Evolutionary conservation across 1,284 basidiomycete genomes (phyloP).

Genomic region (Neonothopanus nambi): DNA sequence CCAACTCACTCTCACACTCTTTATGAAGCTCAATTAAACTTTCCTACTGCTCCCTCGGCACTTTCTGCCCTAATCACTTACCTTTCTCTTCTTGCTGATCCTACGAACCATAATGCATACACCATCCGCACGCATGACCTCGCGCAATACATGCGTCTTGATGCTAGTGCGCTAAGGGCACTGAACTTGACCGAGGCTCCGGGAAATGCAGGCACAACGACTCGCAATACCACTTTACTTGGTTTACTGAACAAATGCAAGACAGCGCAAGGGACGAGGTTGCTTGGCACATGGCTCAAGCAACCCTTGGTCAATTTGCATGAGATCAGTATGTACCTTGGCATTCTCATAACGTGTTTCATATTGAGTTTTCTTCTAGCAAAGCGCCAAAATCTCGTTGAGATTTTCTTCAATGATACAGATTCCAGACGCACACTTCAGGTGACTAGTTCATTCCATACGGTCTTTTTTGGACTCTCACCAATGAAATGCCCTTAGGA

Average conservation of each 20-base stretch:
- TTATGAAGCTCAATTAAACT: constrained; percentile 70
- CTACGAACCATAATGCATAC: constrained; percentile 83
- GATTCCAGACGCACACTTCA: constrained; percentile 74
- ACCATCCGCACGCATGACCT: constrained; percentile 87
- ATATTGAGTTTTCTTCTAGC: constrained; percentile 39
- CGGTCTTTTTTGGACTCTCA: neutral
- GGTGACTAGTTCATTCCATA: constrained; percentile 40
- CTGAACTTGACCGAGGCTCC: constrained; percentile 84
- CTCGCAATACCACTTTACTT: constrained; percentile 85
- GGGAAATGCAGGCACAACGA: constrained; percentile 50
- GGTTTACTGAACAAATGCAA: constrained; percentile 95
- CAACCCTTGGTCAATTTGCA: constrained; percentile 95
- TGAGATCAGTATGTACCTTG: constrained; percentile 75
- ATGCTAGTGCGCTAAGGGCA: constrained; percentile 92
- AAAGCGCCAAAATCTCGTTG: constrained; percentile 85
- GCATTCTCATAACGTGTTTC: constrained; percentile 6
- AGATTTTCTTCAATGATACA: constrained; percentile 83
- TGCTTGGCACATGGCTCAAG: constrained; percentile 94
- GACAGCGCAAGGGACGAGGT: constrained; percentile 91
- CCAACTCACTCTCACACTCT: neutral
- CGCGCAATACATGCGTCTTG: constrained; percentile 93
- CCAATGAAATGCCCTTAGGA: constrained; percentile 48
- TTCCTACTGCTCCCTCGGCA: constrained; percentile 80
- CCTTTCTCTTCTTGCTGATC: constrained; percentile 81
- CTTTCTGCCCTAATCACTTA: constrained; percentile 84